phyloP scores from a whole-genome alignment of 1,139 yeast species.

The Torulaspora globosa region DNA sequence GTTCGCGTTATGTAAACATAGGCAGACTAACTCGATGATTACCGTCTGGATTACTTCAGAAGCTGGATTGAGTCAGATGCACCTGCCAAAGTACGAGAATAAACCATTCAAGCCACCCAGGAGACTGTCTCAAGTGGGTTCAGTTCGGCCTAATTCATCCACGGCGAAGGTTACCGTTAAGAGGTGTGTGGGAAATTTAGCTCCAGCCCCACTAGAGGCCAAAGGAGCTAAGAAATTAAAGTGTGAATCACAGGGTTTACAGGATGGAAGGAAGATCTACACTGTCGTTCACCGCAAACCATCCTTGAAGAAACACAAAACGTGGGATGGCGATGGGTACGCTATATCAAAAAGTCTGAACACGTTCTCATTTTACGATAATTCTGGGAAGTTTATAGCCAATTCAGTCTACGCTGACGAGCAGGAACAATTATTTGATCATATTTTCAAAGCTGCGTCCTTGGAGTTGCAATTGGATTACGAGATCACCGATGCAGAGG shows the following conservation, averaged over 20 bases:
- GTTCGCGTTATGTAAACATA: neutral
- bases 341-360: constrained; percentile 36
- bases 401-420: constrained; percentile 17
- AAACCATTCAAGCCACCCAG: constrained; percentile 38
- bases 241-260: neutral
- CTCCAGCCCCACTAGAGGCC: neutral
- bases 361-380: constrained; percentile 32
- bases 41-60: neutral
- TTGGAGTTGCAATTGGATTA: constrained; percentile 55
- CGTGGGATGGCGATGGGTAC: constrained; percentile 93
- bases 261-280: constrained; percentile 16
- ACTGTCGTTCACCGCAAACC: constrained; percentile 66
- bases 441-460: constrained; percentile 46
- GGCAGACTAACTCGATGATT: neutral
- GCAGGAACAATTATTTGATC: constrained; percentile 39
- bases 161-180: constrained; percentile 1
- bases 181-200: neutral
- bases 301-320: constrained; percentile 73
- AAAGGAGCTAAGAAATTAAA: constrained; percentile 2
- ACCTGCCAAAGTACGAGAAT: constrained; percentile 31
- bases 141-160: neutral
- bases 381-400: constrained; percentile 34
- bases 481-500: constrained; percentile 34
- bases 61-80: constrained; percentile 14
- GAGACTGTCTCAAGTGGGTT: constrained; percentile 15